Percentiles rank a stretch among this genome's conserved stretches.
Evolutionary conservation across 83 land plant genomes (phyloP).

Genomic region (Diphasiastrum complanatum): DNA sequence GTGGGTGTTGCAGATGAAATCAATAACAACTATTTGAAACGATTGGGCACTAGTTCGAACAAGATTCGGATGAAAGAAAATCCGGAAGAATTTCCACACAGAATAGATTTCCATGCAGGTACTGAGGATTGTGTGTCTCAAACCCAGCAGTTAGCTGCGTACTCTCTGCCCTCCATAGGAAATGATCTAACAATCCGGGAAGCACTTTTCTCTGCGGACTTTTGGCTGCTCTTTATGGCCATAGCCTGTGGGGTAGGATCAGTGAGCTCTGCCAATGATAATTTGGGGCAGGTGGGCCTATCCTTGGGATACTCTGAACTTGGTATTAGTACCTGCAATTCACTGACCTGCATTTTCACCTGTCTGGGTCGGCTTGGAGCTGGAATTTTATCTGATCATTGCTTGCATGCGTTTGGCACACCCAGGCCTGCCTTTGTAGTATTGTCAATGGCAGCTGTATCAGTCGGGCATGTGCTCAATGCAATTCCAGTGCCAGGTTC

Average conservation of each 20-base stretch:
- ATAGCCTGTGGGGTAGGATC: slow-evolving; percentile 18
- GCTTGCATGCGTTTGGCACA: slow-evolving; percentile 7
- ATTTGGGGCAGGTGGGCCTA: slow-evolving; percentile 23
- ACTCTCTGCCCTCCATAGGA: too few species aligned
- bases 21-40: too few species aligned
- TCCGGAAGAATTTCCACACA: too few species aligned
- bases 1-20: too few species aligned
- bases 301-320: slow-evolving; percentile 17
- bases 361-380: slow-evolving; percentile 28
- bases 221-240: slow-evolving; percentile 21
- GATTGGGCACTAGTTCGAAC: too few species aligned
- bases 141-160: background rate
- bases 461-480: slow-evolving; percentile 28
- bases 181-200: slow-evolving; percentile 7
- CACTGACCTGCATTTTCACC: slow-evolving; percentile 32
- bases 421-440: slow-evolving; percentile 31
- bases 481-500: slow-evolving; percentile 23
- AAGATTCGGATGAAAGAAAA: too few species aligned
- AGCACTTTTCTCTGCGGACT: slow-evolving; percentile 4
- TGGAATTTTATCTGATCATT: slow-evolving; percentile 22
- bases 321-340: slow-evolving; percentile 24
- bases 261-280: slow-evolving; percentile 18
- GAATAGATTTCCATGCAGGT: background rate
- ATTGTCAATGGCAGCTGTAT: slow-evolving; percentile 11
- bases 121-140: background rate